A percentile compares a stretch with the other conserved stretches of the same genome.
These are phyloP conservation scores for Fomitiporia mediterranea DNA, from an alignment of 1,284 basidiomycete genomes.

Conservation along the genomic window DNA sequence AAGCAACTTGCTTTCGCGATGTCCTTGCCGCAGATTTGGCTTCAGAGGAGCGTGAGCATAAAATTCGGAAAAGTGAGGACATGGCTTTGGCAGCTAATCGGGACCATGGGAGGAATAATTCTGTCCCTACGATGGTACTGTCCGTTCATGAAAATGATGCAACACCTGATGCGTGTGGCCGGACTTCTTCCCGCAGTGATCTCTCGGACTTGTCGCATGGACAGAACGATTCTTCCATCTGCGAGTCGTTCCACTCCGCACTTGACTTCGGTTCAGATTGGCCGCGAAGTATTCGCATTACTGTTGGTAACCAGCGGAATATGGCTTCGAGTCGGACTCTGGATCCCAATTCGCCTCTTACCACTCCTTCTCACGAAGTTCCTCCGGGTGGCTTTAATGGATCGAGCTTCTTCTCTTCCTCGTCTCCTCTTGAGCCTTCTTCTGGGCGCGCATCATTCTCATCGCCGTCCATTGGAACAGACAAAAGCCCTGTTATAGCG, in stretches of 20 bases:
- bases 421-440: neutral
- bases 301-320: conserved; percentile 11
- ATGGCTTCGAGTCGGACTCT: conserved; percentile 1
- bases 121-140: conserved; percentile 40
- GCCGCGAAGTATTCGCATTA: conserved; percentile 38
- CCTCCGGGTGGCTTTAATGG: neutral
- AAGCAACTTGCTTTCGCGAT: conserved; percentile 68
- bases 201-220: conserved; percentile 29
- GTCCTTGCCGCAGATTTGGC: conserved; percentile 71
- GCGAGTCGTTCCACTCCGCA: conserved; percentile 63
- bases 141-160: conserved; percentile 37
- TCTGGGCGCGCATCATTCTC: neutral
- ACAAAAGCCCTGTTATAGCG: neutral
- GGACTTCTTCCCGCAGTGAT: conserved; percentile 24
- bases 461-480: neutral
- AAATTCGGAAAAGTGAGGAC: conserved; percentile 52
- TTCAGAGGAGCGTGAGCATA: conserved; percentile 68
- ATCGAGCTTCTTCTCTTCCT: neutral
- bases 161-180: conserved; percentile 23
- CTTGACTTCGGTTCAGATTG: conserved; percentile 51
- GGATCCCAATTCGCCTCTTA: neutral
- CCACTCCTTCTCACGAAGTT: conserved; percentile 1
- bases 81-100: conserved; percentile 60
- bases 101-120: neutral
- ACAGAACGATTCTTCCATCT: conserved; percentile 43